phyloP scores from a whole-genome alignment of 306 rosid genomes.

The Malus sieversii region DNA sequence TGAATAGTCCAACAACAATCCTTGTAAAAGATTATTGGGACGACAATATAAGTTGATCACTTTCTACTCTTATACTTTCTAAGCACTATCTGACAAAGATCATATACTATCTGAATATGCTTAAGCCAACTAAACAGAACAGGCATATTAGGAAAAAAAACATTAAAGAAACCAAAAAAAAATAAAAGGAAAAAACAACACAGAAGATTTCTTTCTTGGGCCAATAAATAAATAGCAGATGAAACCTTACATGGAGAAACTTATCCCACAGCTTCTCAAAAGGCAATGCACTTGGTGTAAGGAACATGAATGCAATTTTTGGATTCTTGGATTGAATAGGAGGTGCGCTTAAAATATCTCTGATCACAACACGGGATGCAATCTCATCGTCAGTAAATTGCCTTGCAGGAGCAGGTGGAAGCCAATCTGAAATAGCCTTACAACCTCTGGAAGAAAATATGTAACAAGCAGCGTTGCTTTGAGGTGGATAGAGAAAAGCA shows the following conservation, averaged over 20 bases:
- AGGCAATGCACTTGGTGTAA: slow-evolving; percentile 80
- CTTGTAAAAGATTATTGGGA: not conserved
- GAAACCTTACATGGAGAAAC: slow-evolving; percentile 70
- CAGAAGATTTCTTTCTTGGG: not conserved
- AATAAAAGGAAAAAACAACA: not conserved
- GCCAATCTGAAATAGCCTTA: slow-evolving; percentile 60
- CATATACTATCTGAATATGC: not conserved
- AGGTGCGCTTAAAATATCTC: slow-evolving; percentile 58
- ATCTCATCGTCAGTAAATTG: slow-evolving; percentile 75
- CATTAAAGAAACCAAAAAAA: not conserved
- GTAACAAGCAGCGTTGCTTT: slow-evolving; percentile 60
- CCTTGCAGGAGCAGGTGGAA: slow-evolving; percentile 77
- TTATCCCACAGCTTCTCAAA: slow-evolving; percentile 93
- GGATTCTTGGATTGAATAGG: slow-evolving; percentile 36
- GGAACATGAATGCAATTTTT: slow-evolving; percentile 93
- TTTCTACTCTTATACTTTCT: not conserved
- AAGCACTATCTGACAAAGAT: not conserved
- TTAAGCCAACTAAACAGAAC: not conserved
- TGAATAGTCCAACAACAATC: not conserved
- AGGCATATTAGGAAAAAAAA: not conserved
- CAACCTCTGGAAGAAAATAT: slow-evolving; percentile 87
- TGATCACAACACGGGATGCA: slow-evolving; percentile 67
- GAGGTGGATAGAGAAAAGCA: slow-evolving; percentile 80
- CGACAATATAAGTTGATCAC: not conserved
- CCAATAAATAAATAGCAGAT: not conserved